These are phyloP conservation scores for Bryum argenteum DNA, from an alignment of 225 moss, liverwort and hornwort genomes.

Conservation along the genomic window DNA sequence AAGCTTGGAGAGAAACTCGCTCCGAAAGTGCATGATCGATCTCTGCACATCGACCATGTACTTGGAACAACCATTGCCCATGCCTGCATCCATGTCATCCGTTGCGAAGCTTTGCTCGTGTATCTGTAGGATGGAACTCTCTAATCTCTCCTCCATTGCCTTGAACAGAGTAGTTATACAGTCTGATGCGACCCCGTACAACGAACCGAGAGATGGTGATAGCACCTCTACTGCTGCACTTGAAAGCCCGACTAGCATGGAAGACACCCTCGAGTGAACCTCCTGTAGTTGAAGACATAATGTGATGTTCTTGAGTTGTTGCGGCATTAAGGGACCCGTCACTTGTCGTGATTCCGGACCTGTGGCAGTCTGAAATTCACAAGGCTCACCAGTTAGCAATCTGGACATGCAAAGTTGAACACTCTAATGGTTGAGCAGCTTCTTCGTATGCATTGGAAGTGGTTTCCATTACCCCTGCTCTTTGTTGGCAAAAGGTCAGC, in stretches of 20 bases:
- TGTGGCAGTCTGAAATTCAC: constrained; percentile 59
- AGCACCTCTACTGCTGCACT: constrained; percentile 70
- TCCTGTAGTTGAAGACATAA: constrained; percentile 89
- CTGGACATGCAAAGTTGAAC: constrained; percentile 12
- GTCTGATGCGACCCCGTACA: constrained; percentile 85
- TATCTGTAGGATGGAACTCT: constrained; percentile 86
- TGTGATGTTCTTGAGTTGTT: constrained; percentile 88
- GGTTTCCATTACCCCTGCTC: neutral
- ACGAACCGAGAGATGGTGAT: constrained; percentile 77
- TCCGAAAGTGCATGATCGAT: constrained; percentile 76
- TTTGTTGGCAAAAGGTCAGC: neutral
- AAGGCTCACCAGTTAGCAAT: constrained; percentile 26
- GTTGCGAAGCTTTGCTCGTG: constrained; percentile 82
- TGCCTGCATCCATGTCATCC: constrained; percentile 69
- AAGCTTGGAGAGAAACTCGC: constrained; percentile 87
- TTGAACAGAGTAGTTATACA: constrained; percentile 86
- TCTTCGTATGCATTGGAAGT: neutral
- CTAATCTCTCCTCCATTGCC: constrained; percentile 92
- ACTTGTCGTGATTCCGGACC: constrained; percentile 94
- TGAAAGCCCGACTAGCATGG: constrained; percentile 70
- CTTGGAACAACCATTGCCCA: constrained; percentile 79
- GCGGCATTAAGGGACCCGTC: constrained; percentile 63
- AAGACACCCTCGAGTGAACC: constrained; percentile 78
- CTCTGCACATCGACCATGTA: constrained; percentile 93
- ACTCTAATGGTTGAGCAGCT: neutral